phyloP scores from a whole-genome alignment of 305 asterid species.

The Striga hermonthica region DNA sequence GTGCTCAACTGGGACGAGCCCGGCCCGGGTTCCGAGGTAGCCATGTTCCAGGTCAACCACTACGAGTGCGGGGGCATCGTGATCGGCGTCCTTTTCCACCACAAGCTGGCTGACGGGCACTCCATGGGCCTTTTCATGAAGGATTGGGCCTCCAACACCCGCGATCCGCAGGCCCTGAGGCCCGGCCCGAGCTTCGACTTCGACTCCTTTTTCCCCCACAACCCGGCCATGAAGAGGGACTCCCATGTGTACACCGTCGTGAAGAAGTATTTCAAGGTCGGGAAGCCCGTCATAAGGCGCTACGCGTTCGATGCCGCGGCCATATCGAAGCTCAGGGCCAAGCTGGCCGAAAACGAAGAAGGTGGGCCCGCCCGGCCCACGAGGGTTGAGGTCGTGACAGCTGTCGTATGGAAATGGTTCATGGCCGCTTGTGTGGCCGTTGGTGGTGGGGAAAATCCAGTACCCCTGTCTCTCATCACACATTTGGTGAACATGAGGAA shows the following conservation, averaged over 20 bases:
- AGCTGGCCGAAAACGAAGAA: no score
- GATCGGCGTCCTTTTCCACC: constrained; percentile 38
- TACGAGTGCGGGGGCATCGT: constrained; percentile 45
- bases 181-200: constrained; percentile 22
- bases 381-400: constrained; percentile 39
- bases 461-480: constrained; percentile 29
- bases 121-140: constrained; percentile 38
- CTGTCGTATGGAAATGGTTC: constrained; percentile 51
- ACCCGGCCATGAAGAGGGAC: constrained; percentile 35
- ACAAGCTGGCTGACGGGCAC: constrained; percentile 40
- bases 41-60: constrained; percentile 39
- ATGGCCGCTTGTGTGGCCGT: constrained; percentile 25
- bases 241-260: constrained; percentile 38
- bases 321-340: constrained; percentile 34
- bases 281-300: constrained; percentile 39
- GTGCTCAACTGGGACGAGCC: constrained; percentile 38
- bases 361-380: constrained; percentile 29
- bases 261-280: constrained; percentile 37
- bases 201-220: constrained; percentile 36
- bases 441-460: neutral
- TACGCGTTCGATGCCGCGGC: constrained; percentile 38
- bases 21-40: constrained; percentile 36
- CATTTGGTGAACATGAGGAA: constrained; percentile 48
- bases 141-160: constrained; percentile 37
- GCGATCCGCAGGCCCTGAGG: neutral